Conservation (phyloP, 2,329 filamentous ascomycete genomes). For the Byssochlamys sp. region DNA sequence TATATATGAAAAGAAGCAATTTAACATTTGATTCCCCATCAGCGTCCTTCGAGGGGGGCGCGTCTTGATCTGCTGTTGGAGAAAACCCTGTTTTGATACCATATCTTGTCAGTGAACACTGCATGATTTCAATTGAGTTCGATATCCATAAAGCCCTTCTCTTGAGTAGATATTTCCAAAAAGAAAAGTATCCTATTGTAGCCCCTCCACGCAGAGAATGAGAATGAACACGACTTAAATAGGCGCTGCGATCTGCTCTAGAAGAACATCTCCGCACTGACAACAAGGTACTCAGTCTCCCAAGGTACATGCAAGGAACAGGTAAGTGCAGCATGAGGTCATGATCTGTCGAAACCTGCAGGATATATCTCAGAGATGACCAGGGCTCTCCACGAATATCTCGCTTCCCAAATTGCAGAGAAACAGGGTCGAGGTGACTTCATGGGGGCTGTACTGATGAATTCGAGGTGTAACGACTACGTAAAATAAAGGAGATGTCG, state of each 20-base stretch:
- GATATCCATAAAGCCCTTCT: too few species aligned
- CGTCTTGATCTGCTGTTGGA: neutral
- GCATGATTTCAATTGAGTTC: neutral
- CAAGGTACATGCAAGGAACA: neutral
- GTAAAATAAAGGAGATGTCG: too few species aligned
- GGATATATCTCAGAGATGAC: neutral
- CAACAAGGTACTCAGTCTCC: neutral
- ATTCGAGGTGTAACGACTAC: too few species aligned
- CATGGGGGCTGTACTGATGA: too few species aligned
- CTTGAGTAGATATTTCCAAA: too few species aligned
- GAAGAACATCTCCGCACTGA: neutral
- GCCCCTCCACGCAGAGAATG: too few species aligned
- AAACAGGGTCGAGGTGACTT: too few species aligned
- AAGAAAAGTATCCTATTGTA: too few species aligned
- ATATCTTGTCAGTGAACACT: neutral
- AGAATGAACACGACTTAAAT: neutral
- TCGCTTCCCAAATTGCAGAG: too few species aligned
- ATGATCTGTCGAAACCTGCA: neutral
- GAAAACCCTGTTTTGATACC: neutral
- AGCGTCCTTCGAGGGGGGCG: neutral
- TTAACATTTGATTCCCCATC: constrained; percentile 11
- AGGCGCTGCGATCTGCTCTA: neutral
- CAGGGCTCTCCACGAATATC: too few species aligned
- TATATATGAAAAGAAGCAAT: constrained; percentile 10
- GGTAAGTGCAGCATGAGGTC: neutral